Base-by-base conservation (phyloP, 75 land plant species). In the Picea sitchensis region DNA sequence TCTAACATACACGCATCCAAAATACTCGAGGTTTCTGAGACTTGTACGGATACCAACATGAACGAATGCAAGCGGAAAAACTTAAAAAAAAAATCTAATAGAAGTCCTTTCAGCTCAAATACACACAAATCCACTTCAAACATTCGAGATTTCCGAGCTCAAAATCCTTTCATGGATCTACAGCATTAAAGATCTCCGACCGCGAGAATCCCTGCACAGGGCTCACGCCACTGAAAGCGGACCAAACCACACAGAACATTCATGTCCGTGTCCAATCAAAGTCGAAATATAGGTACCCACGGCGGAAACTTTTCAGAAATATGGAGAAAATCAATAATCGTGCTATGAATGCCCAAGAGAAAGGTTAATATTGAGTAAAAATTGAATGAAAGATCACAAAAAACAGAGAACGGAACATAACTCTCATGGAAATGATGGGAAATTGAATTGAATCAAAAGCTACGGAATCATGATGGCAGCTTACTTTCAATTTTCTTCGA, bases 341-440 rank as follows among this genome's bases (percentile, higher is more conserved):
- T 18, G 2, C 5, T 32, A 67, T 17, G 5, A 67, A 65, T 15
- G 17, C 71, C 36, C 31, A 8, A 12, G 12, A 51, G 56, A 8
- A 31, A 31, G 32, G 32, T 26, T 17, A n/a, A n/a, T n/a, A n/a
- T n/a, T n/a, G n/a, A n/a, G n/a, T 44, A 15, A 71, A 44, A 5
- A 71, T 71, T 71, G 73, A 71, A 2, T 44, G 73, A 44, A n/a
- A 51, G 56, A 9, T 51, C 56, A 51, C 56, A 51, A 12, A 51
- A 51, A 51, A 51, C 56, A 11, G 54, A 32, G 73, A 44, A 71
- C 38, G 3, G 51, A n/a, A n/a, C 8, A 20, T n/a, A 67, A 67
- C 15, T 32, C 71, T n/a, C n/a, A n/a, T 67, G n/a, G 7, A 20
- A 71, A 71, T 71, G 73, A 71, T 71, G n/a, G 51, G 51, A 68